A percentile compares a stretch with the other conserved stretches of the same genome.
These are phyloP conservation scores for Lepidopterella palustris DNA, from an alignment of 495 filamentous ascomycete species.

Conservation along the genomic window DNA sequence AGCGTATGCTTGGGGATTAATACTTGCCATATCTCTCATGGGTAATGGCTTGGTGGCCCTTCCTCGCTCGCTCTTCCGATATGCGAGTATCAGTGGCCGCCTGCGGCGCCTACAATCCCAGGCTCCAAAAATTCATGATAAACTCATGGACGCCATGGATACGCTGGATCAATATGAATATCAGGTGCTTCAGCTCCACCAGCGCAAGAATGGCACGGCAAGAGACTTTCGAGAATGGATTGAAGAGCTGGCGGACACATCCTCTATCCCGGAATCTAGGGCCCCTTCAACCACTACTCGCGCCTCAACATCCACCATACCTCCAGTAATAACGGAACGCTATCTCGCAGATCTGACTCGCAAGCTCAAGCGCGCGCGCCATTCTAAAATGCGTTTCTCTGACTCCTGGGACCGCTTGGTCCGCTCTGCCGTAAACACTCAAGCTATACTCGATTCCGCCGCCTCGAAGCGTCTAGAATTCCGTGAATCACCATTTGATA, in stretches of 20 bases:
- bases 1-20: conserved; percentile 86
- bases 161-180: conserved; percentile 74
- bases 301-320: conserved; percentile 47
- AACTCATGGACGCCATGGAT: conserved; percentile 75
- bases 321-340: conserved; percentile 83
- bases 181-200: conserved; percentile 68
- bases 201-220: conserved; percentile 77
- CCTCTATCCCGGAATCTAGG: conserved; percentile 40
- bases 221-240: conserved; percentile 88
- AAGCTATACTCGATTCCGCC: conserved; percentile 77
- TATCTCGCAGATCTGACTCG: conserved; percentile 86
- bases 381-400: conserved; percentile 73
- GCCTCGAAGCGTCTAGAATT: conserved; percentile 76
- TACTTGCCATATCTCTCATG: conserved; percentile 93
- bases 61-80: conserved; percentile 69
- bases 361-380: conserved; percentile 69
- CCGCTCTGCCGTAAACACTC: conserved; percentile 61
- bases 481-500: conserved; percentile 47
- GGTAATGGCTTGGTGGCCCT: conserved; percentile 92
- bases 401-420: conserved; percentile 81
- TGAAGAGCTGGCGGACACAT: conserved; percentile 74
- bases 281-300: conserved; percentile 28
- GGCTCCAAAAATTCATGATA: conserved; percentile 78
- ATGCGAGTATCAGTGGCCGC: conserved; percentile 63
- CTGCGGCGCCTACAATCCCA: conserved; percentile 67